Evolutionary conservation across 75 land plant genomes (phyloP).

Genomic region (Picea glauca): DNA sequence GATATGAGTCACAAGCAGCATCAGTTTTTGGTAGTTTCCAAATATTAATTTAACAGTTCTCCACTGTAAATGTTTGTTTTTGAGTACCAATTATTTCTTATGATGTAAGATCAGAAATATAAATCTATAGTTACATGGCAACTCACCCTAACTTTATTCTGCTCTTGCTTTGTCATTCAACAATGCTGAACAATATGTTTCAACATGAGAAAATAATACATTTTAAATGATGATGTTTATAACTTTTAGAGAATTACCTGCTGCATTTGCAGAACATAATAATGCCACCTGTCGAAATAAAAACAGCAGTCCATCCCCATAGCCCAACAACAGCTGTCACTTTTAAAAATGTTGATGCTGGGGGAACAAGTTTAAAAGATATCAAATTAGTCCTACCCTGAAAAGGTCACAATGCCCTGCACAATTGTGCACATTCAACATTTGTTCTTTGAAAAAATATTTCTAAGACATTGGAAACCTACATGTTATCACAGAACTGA

Average conservation of each 20-base stretch:
- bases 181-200: neutral
- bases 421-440: neutral
- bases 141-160: neutral
- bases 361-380: neutral
- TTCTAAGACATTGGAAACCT: neutral
- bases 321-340: slow-evolving; percentile 64
- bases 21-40: neutral
- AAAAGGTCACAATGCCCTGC: neutral
- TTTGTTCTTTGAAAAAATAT: neutral
- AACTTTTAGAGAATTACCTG: slow-evolving; percentile 31
- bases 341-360: slow-evolving; percentile 48
- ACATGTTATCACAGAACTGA: slow-evolving; percentile 54
- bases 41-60: neutral
- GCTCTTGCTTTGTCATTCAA: neutral
- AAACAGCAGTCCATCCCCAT: slow-evolving; percentile 59
- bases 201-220: neutral
- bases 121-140: neutral
- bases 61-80: too few relatives aligned
- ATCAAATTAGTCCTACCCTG: neutral
- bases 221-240: neutral
- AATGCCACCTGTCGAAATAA: slow-evolving; percentile 36
- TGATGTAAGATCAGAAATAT: neutral
- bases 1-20: neutral
- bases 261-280: slow-evolving; percentile 58
- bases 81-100: too few relatives aligned